Evolutionary conservation across 495 filamentous ascomycete genomes (phyloP).

Genomic region (Hyaloscypha finlandica): DNA sequence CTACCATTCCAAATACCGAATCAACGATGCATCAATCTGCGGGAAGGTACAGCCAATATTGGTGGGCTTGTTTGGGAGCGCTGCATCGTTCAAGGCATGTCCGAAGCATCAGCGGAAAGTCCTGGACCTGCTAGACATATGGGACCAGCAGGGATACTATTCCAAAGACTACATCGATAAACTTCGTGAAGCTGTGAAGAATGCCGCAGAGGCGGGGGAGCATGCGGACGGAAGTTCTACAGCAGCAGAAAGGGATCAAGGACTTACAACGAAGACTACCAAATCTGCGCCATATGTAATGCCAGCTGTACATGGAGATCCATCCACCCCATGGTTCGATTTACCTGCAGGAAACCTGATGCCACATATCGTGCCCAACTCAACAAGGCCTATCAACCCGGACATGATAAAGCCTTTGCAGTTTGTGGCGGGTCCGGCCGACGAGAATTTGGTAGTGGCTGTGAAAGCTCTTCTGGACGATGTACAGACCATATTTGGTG

Average conservation of each 20-base stretch:
- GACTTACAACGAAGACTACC: conserved; percentile 35
- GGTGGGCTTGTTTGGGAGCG: conserved; percentile 59
- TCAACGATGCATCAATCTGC: conserved; percentile 55
- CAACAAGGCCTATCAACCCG: conserved; percentile 69
- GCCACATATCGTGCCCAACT: conserved; percentile 76
- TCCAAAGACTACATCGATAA: conserved; percentile 56
- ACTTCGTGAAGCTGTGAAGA: conserved; percentile 58
- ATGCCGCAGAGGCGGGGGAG: conserved; percentile 41
- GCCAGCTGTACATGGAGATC: conserved; percentile 78
- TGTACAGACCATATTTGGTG: conserved; percentile 62
- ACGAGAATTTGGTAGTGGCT: conserved; percentile 60
- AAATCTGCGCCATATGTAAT: conserved; percentile 67
- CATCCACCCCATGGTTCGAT: conserved; percentile 75
- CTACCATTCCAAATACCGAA: conserved; percentile 72
- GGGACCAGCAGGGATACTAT: conserved; percentile 72
- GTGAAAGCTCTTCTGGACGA: conserved; percentile 70
- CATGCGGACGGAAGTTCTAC: conserved; percentile 18
- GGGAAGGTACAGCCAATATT: conserved; percentile 62
- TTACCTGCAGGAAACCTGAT: conserved; percentile 82
- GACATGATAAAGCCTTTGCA: conserved; percentile 73
- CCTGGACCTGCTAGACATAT: conserved; percentile 67
- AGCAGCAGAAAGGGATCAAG: conserved; percentile 13
- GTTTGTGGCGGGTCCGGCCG: conserved; percentile 70
- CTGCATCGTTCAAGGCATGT: conserved; percentile 62
- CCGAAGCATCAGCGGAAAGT: conserved; percentile 70